Percentiles rank a stretch among this genome's conserved stretches.
Conservation (phyloP, 108 stramenopile species). For the Fragilaria crotonensis region DNA sequence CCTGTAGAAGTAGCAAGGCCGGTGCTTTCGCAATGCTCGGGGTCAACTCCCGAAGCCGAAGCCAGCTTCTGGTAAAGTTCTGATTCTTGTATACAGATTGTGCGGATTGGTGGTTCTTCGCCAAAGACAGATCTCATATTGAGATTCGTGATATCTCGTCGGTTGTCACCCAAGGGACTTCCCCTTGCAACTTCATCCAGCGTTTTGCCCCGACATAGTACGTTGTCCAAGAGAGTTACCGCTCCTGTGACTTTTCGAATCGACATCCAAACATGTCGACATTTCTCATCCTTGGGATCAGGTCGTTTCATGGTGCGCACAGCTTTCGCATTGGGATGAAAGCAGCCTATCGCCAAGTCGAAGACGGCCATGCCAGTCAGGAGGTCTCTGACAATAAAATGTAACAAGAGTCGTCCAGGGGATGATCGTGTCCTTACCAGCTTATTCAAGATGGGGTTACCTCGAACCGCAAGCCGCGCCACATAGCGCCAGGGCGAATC, state of each 20-base stretch:
- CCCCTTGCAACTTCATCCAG: slow-evolving; percentile 22
- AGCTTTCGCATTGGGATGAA: slow-evolving; percentile 72
- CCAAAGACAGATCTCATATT: slow-evolving; percentile 70
- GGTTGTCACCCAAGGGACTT: slow-evolving; percentile 38
- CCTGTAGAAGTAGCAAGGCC: not conserved
- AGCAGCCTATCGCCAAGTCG: slow-evolving; percentile 68
- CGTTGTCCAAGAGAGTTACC: slow-evolving; percentile 49
- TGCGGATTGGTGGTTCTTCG: slow-evolving; percentile 26
- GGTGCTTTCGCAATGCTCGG: not conserved
- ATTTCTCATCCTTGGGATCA: slow-evolving; percentile 32
- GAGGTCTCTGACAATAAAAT: slow-evolving; percentile 54
- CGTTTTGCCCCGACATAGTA: slow-evolving; percentile 23
- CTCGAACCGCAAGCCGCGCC: slow-evolving; percentile 56
- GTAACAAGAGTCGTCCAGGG: slow-evolving; percentile 61
- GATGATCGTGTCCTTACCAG: slow-evolving; percentile 40
- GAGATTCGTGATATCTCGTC: slow-evolving; percentile 46
- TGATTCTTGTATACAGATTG: slow-evolving; percentile 29
- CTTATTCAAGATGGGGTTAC: slow-evolving; percentile 40
- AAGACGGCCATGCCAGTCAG: slow-evolving; percentile 27
- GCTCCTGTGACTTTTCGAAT: slow-evolving; percentile 30
- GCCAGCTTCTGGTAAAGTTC: slow-evolving; percentile 23
- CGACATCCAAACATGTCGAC: slow-evolving; percentile 75
- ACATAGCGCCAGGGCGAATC: slow-evolving; percentile 43
- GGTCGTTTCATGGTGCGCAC: slow-evolving; percentile 36
- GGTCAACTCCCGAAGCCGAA: not conserved